Evolutionary conservation across 2,329 filamentous ascomycete genomes (phyloP), one percentile per base, ranked within the genome.

Genomic region (Macrophomina tecta): DNA sequence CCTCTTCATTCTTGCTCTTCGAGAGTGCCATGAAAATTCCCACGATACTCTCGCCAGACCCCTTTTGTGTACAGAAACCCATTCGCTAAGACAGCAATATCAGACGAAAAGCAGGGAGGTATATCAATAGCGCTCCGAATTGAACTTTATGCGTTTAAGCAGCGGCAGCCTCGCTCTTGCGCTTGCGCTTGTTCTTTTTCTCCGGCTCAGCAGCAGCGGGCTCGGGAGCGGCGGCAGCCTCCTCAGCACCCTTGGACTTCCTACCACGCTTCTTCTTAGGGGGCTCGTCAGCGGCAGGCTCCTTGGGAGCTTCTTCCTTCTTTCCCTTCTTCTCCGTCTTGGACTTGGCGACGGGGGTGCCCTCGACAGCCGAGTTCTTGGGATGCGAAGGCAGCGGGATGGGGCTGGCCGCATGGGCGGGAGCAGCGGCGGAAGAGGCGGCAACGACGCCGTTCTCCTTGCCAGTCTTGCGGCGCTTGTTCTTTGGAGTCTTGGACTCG

Each of bases 161-260:
- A 5, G 38, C 11, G 5, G 40, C 42, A 18, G 3, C 64, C 14
- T 66, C 65, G 56, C 56, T 66, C 65, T 66, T 66, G 30, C 65
- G 65, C 65, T 67, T 67, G 30, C 65, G 65, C 55, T 63, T 61
- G 58, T 45, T 61, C 65, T 67, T 67, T 56, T 67, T 67, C 56
- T 67, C 65, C 23, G 65, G 56, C 8, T 42, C 65, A 28, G 65
- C 46, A n/a, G 65, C 48, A 28, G 49, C 48, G 18, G 46, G 40
- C n/a, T 23, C 30, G 5, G 52, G 28, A 5, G 53, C 42, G 3
- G 55, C 55, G 16, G 55, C 45, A 8, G 32, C 28, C 65, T 67
- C 65, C 56, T 61, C 65, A 36, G 38, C 51, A 32, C 32, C 53
- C 56, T 67, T 67, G 56, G 56, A 48, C 56, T 67, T 67, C 45